Evolutionary conservation across 2,329 filamentous ascomycete genomes (phyloP), one percentile per base, ranked within the genome.

Genomic region (Diaporthe eres): DNA sequence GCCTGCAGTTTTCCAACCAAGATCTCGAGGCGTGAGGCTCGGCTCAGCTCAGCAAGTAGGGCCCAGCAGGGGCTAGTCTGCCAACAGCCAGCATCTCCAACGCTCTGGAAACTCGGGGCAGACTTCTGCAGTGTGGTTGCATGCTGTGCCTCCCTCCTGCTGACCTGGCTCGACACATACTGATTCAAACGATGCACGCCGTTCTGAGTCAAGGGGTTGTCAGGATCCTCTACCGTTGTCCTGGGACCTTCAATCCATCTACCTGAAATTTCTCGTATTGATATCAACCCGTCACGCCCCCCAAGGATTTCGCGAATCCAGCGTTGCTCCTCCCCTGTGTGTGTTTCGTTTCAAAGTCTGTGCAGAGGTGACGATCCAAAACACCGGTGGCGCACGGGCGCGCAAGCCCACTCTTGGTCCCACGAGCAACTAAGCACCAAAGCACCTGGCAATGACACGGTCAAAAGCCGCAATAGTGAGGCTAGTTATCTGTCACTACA

Each of bases 341-440:
- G 49, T 55, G 65, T 70, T 70, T 70, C 65, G 65, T 70, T 55
- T 70, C 65, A 70, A 70, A 70, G 65, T 70, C 65, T 55, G 65
- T 70, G 65, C 65, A 70, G 65, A 53, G 34, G 65, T 42, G 47
- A 42, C 34, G 49, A 55, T 42, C 65, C 49, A 70, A 70, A 70
- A 70, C 65, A 70, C 65, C 65, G 49, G 65, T 70, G 65, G 65
- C 65, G 65, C 65, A 70, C 65, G 65, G 65, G 65, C 65, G 34
- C 25, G 15, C 47, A 53, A 53, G 49, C 65, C 65, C 57, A 15
- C 28, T 37, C 60, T 65, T 13, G 34, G 65, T 25, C 63, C 63
- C 28, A 68, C 51, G 44, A 17, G 47, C 44, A 53, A 51, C 63
- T 19, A 51, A 37, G 13, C 58, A 44, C 39, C 34, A 6, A 2